These are phyloP conservation scores for Mimosa bimucronata DNA, from an alignment of 306 rosid species.

Conservation along the genomic window DNA sequence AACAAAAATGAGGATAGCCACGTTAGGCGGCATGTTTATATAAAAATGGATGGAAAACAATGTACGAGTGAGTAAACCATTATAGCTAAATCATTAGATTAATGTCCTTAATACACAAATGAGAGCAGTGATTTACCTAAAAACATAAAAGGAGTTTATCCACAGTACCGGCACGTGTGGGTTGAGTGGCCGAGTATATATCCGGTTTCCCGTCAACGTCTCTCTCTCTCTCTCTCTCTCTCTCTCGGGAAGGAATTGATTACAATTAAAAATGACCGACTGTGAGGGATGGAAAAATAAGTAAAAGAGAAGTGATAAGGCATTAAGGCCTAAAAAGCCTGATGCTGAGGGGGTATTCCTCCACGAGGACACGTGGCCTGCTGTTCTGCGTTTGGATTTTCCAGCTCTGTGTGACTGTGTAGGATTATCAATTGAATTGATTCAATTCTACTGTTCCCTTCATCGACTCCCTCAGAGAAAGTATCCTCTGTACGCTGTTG, in stretches of 20 bases:
- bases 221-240: no score
- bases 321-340: background rate
- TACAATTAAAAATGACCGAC: constrained; percentile 38
- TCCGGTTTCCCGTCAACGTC: constrained; percentile 43
- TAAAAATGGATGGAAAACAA: no score
- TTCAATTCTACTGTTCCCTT: constrained; percentile 27
- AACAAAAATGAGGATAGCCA: constrained; percentile 29
- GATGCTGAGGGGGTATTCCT: background rate
- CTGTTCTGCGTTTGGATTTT: constrained; percentile 4
- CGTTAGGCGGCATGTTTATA: background rate
- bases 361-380: constrained; percentile 38
- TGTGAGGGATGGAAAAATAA: background rate
- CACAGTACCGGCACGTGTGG: constrained; percentile 49
- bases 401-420: background rate
- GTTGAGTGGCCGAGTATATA: background rate
- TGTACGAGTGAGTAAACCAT: background rate
- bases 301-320: background rate
- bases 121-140: background rate
- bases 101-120: background rate
- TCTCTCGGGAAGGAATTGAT: background rate
- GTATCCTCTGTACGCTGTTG: background rate
- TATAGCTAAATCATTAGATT: constrained; percentile 22
- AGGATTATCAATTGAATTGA: no score
- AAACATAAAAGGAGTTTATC: background rate
- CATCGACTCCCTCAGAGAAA: background rate